Evolutionary conservation across 23 red algal genomes (phyloP).

Genomic region (Cyanidiococcus yangmingshanensis): DNA sequence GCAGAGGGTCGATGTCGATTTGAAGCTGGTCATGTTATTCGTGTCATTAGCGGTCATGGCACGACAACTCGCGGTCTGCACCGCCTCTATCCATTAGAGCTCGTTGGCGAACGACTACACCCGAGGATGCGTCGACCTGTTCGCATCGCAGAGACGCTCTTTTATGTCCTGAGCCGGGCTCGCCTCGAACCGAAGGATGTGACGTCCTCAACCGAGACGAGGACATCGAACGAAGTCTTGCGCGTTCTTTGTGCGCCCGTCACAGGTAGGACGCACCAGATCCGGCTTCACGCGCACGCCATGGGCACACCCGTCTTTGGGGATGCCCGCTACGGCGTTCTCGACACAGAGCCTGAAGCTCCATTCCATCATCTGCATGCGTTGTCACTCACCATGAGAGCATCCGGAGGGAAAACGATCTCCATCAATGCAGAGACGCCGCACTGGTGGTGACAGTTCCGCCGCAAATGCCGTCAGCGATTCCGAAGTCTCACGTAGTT

Average conservation of each 20-base stretch:
- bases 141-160: neutral
- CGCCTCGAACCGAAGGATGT: neutral
- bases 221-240: neutral
- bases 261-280: slow-evolving; percentile 13
- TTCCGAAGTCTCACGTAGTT: too few species aligned
- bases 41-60: slow-evolving; percentile 3
- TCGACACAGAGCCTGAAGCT: neutral
- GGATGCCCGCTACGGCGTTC: neutral
- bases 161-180: neutral
- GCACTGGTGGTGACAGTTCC: too few species aligned
- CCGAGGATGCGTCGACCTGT: neutral
- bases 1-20: neutral
- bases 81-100: neutral
- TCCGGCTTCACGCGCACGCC: slow-evolving; percentile 1
- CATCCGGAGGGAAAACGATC: neutral
- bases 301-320: neutral
- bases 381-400: neutral
- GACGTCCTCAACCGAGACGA: neutral
- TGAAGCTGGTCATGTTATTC: neutral
- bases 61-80: neutral
- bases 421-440: neutral
- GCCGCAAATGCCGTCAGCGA: too few species aligned
- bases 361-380: neutral
- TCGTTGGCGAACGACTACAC: neutral
- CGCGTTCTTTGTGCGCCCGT: neutral